Evolutionary conservation across 176 grass and related monocot species (phyloP), one percentile per base, ranked within the genome.

Genomic region (Raddia guianensis): DNA sequence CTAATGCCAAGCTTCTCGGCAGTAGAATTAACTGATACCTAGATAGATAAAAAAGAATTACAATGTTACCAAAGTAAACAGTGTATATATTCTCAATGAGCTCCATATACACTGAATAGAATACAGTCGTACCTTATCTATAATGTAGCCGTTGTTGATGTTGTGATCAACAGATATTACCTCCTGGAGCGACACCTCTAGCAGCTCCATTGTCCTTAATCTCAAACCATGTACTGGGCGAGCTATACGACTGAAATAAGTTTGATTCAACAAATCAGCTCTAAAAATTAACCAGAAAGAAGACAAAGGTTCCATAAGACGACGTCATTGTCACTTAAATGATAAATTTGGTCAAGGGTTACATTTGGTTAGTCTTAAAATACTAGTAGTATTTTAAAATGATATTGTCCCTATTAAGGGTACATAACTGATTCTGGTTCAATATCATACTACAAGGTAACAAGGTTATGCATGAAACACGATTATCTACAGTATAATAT

Each of bases 1-100:
- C 21, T 16, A 66, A 83, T 34, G 15, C 60, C 70, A 46, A 83
- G 80, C n/a, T 27, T 60, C 42, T 81, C 79, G 2, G 54, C 66
- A 9, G 42, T 8, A 80, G 66, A 70, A 0, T 37, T 0, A 34
- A 32, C 4, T 13, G 32, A 6, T n/a, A 80, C 63, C 5, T 16
- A 21, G 9, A 73, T 14, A 73, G 3, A 74, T 19, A 4, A n/a
- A 44, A 44, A 74, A 74, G 16, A 56, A 33, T 40, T 53, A 9
- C 5, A 53, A 53, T 72, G 7, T 7, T 27, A 34, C 12, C 5
- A 0, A 14, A 10, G 37, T 40, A 40, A 2, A 40, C 37, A 12
- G 33, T 50, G 27, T 32, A 34, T 71, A 51, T 4, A 45, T 5
- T 2, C 37, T 40, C 37, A 40, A 27, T 27, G 27, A 27, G 27